Evolutionary conservation across 176 grass and related monocot genomes (phyloP).

Genomic region (Puccinellia tenuiflora): DNA sequence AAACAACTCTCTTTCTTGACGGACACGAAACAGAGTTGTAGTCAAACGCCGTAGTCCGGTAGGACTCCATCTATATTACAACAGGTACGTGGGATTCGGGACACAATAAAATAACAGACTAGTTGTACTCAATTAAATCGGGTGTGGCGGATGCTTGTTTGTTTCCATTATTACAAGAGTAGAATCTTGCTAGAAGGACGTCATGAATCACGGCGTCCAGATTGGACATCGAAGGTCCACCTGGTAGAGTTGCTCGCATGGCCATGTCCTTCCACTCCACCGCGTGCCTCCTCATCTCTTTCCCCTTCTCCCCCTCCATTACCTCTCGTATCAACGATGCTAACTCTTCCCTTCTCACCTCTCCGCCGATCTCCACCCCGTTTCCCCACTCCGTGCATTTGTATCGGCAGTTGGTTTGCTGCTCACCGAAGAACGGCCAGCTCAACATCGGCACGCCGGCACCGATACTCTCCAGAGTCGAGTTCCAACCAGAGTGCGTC

Average conservation of each 20-base stretch:
- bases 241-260: neutral
- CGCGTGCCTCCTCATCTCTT: slow-evolving; percentile 33
- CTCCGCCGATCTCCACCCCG: slow-evolving; percentile 48
- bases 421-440: slow-evolving; percentile 79
- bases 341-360: slow-evolving; percentile 38
- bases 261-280: slow-evolving; percentile 47
- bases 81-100: no score
- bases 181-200: neutral
- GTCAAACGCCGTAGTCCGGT: no score
- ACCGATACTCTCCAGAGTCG: slow-evolving; percentile 54
- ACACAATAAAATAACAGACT: no score
- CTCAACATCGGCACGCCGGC: slow-evolving; percentile 55
- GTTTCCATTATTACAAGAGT: neutral
- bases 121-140: no score
- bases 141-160: no score
- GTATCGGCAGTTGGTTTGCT: slow-evolving; percentile 59
- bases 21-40: no score
- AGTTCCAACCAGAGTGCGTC: slow-evolving; percentile 77
- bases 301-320: slow-evolving; percentile 47
- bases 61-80: no score
- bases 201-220: neutral
- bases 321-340: slow-evolving; percentile 32
- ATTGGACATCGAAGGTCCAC: slow-evolving; percentile 2
- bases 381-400: slow-evolving; percentile 47
- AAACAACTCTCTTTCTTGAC: no score